Base-by-base conservation (phyloP, 1,284 basidiomycete genomes). In the Ustanciosporium gigantosporum region DNA sequence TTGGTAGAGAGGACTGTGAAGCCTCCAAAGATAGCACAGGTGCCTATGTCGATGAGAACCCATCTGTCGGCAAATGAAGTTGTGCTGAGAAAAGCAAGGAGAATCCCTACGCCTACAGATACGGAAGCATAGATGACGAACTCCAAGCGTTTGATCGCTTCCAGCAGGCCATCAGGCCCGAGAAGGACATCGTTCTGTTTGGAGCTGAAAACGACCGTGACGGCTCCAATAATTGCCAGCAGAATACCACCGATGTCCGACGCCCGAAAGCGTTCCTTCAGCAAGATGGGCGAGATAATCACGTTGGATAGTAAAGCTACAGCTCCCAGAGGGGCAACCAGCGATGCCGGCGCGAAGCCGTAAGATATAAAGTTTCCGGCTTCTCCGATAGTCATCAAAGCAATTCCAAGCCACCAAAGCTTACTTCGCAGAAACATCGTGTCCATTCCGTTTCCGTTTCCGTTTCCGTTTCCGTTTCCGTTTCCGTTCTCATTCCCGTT, bases 311-410 rank as follows among this genome's bases (percentile, higher is more conserved):
- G 87, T 8, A 98, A 82, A 2, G 94, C 80, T 1, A 77, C 75
- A 24, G 90, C 93, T 24, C 93, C 92, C 6, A 97, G 82, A 16
- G 93, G 94, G 1, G 94, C 93, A n/a, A 97, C 91, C 13, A 96
- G 82, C 17, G 88, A 90, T 7, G 93, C 92, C 3, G 94, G 93
- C 5, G 93, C 87, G 59, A 87, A 89, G 1, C 85, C 88, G 66
- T 91, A 96, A 2, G 89, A 74, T 20, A 77, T 51, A 57, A 96
- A 96, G 75, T 96, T 96, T 13, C 90, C 90, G 20, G 86, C 79
- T 81, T 98, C 94, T 14, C 94, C 94, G 11, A 95, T 58, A 59
- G 90, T 89, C 87, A 97, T 94, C 36, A 96, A 81, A 11, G 85
- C 70, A 57, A 97, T 87, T 0, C 94, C 94, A 6, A 84, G 70